phyloP scores from a whole-genome alignment of 306 rosid genomes.

The Delonix regia region DNA sequence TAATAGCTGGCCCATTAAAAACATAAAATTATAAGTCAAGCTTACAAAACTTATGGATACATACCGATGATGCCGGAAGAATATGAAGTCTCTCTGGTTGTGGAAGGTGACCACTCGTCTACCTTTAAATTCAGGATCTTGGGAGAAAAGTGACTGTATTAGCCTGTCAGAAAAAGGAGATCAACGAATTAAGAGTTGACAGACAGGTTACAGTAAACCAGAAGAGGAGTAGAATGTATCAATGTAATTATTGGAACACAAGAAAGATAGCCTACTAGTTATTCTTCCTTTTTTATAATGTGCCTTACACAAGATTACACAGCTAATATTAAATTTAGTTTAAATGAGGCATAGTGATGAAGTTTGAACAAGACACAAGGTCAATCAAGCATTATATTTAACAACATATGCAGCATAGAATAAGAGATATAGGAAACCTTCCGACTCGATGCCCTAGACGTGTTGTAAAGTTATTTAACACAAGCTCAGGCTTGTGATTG shows the following conservation, averaged over 20 bases:
- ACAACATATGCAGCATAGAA: neutral
- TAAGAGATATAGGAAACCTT: constrained; percentile 55
- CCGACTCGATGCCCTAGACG: constrained; percentile 90
- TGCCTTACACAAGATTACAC: constrained; percentile 7
- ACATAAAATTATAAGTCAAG: neutral
- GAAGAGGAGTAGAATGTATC: constrained; percentile 9
- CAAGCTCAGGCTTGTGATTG: constrained; percentile 87
- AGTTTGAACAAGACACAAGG: neutral
- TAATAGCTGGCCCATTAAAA: neutral
- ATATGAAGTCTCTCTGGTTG: constrained; percentile 92
- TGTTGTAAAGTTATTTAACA: constrained; percentile 76
- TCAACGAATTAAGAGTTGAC: constrained; percentile 17
- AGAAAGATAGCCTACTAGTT: constrained; percentile 12
- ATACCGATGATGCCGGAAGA: constrained; percentile 92
- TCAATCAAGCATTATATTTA: constrained; percentile 8
- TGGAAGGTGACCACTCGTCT: constrained; percentile 92
- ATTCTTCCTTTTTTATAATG: neutral
- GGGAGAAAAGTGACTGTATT: constrained; percentile 86
- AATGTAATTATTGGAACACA: neutral
- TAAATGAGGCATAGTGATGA: constrained; percentile 10
- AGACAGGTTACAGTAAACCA: constrained; percentile 14
- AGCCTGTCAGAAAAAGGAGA: constrained; percentile 54
- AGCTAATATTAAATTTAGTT: constrained; percentile 2
- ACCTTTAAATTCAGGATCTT: constrained; percentile 85
- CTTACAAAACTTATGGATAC: constrained; percentile 19